These are phyloP conservation scores for Medicago lupulina DNA, from an alignment of 306 rosid genomes.

Conservation along the genomic window DNA sequence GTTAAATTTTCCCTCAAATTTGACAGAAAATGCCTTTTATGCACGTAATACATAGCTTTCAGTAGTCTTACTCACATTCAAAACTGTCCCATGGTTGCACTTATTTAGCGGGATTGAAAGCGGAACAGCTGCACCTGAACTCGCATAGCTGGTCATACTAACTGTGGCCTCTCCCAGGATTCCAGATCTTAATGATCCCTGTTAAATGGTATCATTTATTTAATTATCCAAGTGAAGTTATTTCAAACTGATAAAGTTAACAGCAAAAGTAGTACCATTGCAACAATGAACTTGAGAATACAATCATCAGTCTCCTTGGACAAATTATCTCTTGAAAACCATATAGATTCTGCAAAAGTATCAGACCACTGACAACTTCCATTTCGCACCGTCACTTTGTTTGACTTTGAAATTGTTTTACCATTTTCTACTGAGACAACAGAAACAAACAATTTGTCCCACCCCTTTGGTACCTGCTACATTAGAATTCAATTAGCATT, in stretches of 20 bases:
- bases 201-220: slow-evolving; percentile 19
- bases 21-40: slow-evolving; percentile 5
- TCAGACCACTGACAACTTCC: slow-evolving; percentile 72
- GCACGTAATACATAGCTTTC: slow-evolving; percentile 23
- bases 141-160: slow-evolving; percentile 52
- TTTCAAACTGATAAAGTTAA: slow-evolving; percentile 34
- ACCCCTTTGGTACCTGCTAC: slow-evolving; percentile 69
- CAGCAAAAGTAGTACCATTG: slow-evolving; percentile 54
- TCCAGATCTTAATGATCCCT: slow-evolving; percentile 67
- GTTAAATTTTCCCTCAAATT: slow-evolving; percentile 14
- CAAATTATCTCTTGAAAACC: slow-evolving; percentile 52
- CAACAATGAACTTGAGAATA: slow-evolving; percentile 60
- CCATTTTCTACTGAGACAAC: slow-evolving; percentile 56
- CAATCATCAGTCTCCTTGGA: slow-evolving; percentile 52
- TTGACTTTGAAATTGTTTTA: slow-evolving; percentile 53
- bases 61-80: slow-evolving; percentile 54
- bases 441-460: slow-evolving; percentile 72
- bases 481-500: slow-evolving; percentile 37
- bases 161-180: slow-evolving; percentile 67
- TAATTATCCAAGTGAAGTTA: slow-evolving; percentile 33
- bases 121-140: slow-evolving; percentile 54
- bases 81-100: slow-evolving; percentile 58
- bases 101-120: slow-evolving; percentile 60
- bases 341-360: slow-evolving; percentile 52
- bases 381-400: slow-evolving; percentile 54